Percentiles rank a stretch among this genome's conserved stretches.
These are phyloP conservation scores for Hypoxylon sp. DNA, from an alignment of 2,329 filamentous ascomycete genomes.

Conservation along the genomic window DNA sequence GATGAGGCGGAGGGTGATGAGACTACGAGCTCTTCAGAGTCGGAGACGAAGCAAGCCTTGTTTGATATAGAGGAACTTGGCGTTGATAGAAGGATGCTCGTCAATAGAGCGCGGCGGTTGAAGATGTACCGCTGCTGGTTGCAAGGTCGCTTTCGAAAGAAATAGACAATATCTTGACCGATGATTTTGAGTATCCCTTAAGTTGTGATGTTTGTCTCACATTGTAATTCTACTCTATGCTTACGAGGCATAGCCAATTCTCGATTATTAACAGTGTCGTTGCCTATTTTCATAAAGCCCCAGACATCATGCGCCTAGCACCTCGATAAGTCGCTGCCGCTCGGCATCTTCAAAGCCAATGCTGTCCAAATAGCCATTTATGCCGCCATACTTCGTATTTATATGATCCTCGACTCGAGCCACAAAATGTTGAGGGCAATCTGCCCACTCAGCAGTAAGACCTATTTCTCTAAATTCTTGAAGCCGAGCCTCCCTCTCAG, in stretches of 20 bases:
- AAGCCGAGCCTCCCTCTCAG: conserved; percentile 74
- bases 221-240: background rate
- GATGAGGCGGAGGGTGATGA: conserved; percentile 49
- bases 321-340: conserved; percentile 59
- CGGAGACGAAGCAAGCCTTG: conserved; percentile 52
- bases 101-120: conserved; percentile 89
- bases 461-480: conserved; percentile 79
- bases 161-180: conserved; percentile 56
- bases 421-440: conserved; percentile 77
- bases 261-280: background rate
- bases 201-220: conserved; percentile 20
- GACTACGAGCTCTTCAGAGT: conserved; percentile 39
- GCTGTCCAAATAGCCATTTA: conserved; percentile 73
- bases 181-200: background rate
- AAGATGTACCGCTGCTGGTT: conserved; percentile 99
- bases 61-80: conserved; percentile 86
- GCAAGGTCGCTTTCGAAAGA: conserved; percentile 85
- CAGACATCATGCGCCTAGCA: conserved; percentile 57
- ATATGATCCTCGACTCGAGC: conserved; percentile 70
- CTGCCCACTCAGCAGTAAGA: conserved; percentile 79
- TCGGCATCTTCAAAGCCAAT: conserved; percentile 70
- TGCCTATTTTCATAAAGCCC: too few species aligned
- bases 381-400: conserved; percentile 73
- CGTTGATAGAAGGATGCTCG: conserved; percentile 88
- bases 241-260: background rate